Conservation (phyloP, 1,284 basidiomycete genomes). For the Fomitopsis pinicola region DNA sequence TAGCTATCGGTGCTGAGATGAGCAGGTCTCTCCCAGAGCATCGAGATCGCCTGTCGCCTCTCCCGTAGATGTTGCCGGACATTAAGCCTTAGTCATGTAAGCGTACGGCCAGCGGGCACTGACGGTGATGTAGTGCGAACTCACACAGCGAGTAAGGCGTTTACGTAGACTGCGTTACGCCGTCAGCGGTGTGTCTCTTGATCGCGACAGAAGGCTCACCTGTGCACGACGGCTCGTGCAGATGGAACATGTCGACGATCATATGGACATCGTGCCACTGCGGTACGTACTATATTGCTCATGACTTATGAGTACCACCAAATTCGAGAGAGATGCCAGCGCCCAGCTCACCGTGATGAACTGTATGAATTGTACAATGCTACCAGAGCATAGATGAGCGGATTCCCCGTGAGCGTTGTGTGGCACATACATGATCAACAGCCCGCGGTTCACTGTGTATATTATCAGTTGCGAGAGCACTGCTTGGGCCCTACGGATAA, state of each 20-base stretch:
- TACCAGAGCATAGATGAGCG: background rate
- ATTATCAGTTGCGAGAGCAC: background rate
- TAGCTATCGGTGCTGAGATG: background rate
- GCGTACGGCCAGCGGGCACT: background rate
- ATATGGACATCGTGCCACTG: background rate
- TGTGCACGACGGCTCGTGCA: constrained; percentile 3
- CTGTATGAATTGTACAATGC: constrained; percentile 1
- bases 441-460: background rate
- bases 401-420: background rate
- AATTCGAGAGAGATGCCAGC: background rate
- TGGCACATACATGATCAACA: background rate
- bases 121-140: background rate
- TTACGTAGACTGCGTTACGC: background rate
- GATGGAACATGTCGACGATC: constrained; percentile 1
- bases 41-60: background rate
- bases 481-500: background rate
- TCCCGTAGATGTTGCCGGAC: constrained; percentile 3
- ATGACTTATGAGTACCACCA: background rate
- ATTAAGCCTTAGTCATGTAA: background rate
- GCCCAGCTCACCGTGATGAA: background rate
- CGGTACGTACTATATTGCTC: background rate
- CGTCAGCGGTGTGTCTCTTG: background rate
- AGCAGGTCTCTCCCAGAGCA: background rate
- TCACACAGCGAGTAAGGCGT: background rate
- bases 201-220: background rate